Conservation (phyloP, 202 grass and related monocot species). For the Carex arenaria region DNA sequence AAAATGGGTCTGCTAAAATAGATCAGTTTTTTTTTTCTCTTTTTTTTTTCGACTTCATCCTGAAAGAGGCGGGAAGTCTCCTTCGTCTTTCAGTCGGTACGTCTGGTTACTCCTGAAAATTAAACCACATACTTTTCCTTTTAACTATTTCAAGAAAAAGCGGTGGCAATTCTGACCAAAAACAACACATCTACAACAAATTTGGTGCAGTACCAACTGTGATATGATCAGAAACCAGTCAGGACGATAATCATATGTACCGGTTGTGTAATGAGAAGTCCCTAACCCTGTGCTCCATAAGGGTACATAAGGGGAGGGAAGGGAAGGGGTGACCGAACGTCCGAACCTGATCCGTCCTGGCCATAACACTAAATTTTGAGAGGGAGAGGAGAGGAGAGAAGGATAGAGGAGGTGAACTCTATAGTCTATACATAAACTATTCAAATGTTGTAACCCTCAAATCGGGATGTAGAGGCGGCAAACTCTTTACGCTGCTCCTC, state of each 20-base stretch:
- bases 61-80: constrained; percentile 76
- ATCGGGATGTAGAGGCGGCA: too few species aligned
- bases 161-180: not conserved
- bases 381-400: too few species aligned
- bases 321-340: too few species aligned
- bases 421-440: too few species aligned
- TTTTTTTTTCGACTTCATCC: constrained; percentile 31
- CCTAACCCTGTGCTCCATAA: not conserved
- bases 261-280: not conserved
- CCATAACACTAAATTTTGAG: too few species aligned
- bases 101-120: constrained; percentile 40
- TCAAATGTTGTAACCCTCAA: too few species aligned
- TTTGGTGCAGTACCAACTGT: not conserved
- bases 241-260: not conserved
- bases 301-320: too few species aligned
- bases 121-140: constrained; percentile 9
- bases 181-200: not conserved
- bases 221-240: not conserved
- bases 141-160: constrained; percentile 14
- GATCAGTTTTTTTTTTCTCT: not conserved
- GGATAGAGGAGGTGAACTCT: too few species aligned
- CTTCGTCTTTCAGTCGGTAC: constrained; percentile 78
- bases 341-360: too few species aligned
- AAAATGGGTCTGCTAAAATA: constrained; percentile 14
- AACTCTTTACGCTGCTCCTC: too few species aligned